Evolutionary conservation across 257 asterid species (phyloP).

Genomic region (Ligustrum vulgare): DNA sequence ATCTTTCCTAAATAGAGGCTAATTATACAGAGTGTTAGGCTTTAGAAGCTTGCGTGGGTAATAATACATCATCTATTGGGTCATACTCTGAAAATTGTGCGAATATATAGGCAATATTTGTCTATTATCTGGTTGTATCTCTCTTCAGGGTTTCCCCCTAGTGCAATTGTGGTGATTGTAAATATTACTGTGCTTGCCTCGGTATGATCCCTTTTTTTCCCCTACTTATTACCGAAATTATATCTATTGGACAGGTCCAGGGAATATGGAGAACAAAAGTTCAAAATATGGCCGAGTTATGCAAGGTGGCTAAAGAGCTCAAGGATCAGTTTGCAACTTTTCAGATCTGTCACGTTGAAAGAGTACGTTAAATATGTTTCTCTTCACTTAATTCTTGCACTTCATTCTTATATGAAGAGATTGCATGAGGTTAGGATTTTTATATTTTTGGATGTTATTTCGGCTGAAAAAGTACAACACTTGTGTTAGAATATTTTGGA

Average conservation of each 20-base stretch:
- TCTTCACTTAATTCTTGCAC: background rate
- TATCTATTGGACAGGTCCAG: conserved; percentile 63
- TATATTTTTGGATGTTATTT: background rate
- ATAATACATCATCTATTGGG: background rate
- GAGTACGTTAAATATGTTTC: conserved; percentile 51
- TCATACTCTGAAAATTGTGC: background rate
- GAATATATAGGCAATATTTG: background rate
- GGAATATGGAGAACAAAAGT: conserved; percentile 92
- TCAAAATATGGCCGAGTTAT: conserved; percentile 87
- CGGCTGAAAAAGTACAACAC: background rate
- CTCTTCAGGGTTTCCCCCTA: background rate
- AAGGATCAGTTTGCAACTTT: conserved; percentile 79
- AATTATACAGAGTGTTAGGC: no score
- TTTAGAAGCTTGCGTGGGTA: background rate
- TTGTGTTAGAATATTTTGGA: background rate
- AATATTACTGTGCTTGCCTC: background rate
- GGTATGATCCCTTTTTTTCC: background rate
- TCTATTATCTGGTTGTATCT: background rate
- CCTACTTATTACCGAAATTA: conserved; percentile 1
- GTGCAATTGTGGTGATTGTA: background rate
- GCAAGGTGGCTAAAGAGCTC: conserved; percentile 86
- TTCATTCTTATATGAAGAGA: conserved; percentile 1
- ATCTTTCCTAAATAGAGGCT: background rate
- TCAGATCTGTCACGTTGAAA: conserved; percentile 72
- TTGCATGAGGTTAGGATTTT: background rate